Percentiles rank a stretch among this genome's conserved stretches.
Conservation (phyloP, 305 asterid species). For the Fraxinus albicans region DNA sequence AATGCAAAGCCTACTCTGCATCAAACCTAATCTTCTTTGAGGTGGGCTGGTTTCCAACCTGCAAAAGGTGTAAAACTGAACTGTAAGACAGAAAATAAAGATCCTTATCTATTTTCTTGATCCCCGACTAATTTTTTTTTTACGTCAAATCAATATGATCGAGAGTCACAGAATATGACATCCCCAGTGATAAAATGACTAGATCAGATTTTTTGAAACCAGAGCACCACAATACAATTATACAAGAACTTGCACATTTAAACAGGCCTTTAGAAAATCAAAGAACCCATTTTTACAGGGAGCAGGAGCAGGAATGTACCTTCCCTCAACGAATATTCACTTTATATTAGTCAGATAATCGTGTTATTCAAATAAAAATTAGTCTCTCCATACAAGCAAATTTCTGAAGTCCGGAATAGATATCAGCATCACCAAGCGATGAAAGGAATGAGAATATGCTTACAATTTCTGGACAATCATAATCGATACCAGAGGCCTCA, state of each 20-base stretch:
- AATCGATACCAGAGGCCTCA: constrained; percentile 81
- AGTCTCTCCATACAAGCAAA: not conserved
- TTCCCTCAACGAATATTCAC: not conserved
- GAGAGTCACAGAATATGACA: not conserved
- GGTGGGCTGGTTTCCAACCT: constrained; percentile 38
- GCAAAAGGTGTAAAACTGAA: not conserved
- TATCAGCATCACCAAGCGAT: not conserved
- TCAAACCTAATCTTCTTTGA: constrained; percentile 50
- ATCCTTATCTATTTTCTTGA: not conserved
- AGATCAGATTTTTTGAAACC: not conserved
- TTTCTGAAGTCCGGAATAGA: not conserved
- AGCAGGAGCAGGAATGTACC: not conserved
- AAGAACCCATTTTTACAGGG: not conserved
- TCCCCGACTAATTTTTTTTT: not conserved
- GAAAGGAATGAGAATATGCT: constrained; percentile 21
- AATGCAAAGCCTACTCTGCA: constrained; percentile 15
- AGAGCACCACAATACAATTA: not conserved
- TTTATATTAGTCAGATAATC: not conserved
- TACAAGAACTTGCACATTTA: not conserved
- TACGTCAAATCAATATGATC: not conserved
- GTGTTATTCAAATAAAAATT: not conserved
- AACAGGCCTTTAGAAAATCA: not conserved
- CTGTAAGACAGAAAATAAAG: not conserved
- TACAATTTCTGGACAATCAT: constrained; percentile 81
- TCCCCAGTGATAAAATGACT: not conserved